Evolutionary conservation across 768 basidiomycete genomes (phyloP), one percentile per base, ranked within the genome.

Genomic region (Brasilioporus rufonigricans): DNA sequence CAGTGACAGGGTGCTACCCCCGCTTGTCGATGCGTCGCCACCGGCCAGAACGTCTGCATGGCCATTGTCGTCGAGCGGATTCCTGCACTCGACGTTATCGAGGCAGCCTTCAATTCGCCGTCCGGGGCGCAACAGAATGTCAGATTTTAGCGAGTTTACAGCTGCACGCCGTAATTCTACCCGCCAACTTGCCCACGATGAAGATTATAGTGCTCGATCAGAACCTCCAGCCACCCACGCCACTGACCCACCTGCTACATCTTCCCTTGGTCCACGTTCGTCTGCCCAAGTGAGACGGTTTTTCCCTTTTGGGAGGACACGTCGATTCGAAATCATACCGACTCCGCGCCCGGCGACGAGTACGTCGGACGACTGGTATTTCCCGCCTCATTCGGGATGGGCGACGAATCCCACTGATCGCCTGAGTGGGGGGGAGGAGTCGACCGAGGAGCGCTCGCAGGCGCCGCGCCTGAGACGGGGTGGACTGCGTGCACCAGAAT

Each of bases 111-210:
- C 85, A 21, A 74, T 87, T 44, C 85, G 86, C 26, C 85, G 86
- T 23, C 76, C 82, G 2, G 62, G 73, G 31, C 76, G 78, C 5
- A 77, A 78, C 27, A 74, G 87, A 32, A 75, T 81, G 14, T 76
- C 81, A 14, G 87, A 90, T 58, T 89, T 91, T 67, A 84, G 78
- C 63, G 88, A 90, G 26, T 89, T 86, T 58, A 85, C 87, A 0
- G 68, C 80, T 23, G 83, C 82, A 13, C 82, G 88, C 29, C 80
- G 89, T 48, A 80, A 80, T 18, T 72, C 74, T 5, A 80, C 68
- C 0, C 71, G 77, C 3, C 71, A 69, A 40, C 53, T 66, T 35
- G 50, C 63, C n/a, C 63, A 63, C 41, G 70, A 69, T 18, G 70
- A 72, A 27, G 70, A 67, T 3, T 55, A 54, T 5, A 50, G 23